phyloP scores from a whole-genome alignment of 78 protist species.

The Acrasis kona region DNA sequence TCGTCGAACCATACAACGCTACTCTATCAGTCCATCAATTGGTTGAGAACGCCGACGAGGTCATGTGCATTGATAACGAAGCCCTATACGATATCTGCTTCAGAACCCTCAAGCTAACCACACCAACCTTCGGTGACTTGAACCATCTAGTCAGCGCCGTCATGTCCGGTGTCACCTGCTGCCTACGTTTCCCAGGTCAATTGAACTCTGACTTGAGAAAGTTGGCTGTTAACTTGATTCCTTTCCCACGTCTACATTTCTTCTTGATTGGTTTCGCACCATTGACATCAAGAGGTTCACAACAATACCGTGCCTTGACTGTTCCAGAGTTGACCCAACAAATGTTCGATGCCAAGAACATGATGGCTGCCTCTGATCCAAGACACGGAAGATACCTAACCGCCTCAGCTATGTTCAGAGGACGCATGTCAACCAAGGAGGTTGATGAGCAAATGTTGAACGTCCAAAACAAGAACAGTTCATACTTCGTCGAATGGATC shows the following conservation, averaged over 20 bases:
- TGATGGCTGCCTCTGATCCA: slow-evolving; percentile 72
- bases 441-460: slow-evolving; percentile 68
- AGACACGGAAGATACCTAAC: slow-evolving; percentile 74
- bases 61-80: slow-evolving; percentile 38
- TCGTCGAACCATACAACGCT: slow-evolving; percentile 77
- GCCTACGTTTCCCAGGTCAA: slow-evolving; percentile 95
- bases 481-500: slow-evolving; percentile 77
- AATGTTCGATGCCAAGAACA: slow-evolving; percentile 73
- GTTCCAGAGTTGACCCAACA: slow-evolving; percentile 73
- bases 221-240: slow-evolving; percentile 66
- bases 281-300: slow-evolving; percentile 48
- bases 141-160: slow-evolving; percentile 91
- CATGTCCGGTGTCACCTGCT: slow-evolving; percentile 93
- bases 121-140: slow-evolving; percentile 92
- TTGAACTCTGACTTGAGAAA: slow-evolving; percentile 70
- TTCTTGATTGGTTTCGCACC: slow-evolving; percentile 69
- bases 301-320: slow-evolving; percentile 52
- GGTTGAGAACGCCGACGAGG: slow-evolving; percentile 28
- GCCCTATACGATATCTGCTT: slow-evolving; percentile 37
- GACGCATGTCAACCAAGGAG: slow-evolving; percentile 70
- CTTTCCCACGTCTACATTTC: slow-evolving; percentile 77
- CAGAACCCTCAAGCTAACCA: slow-evolving; percentile 50
- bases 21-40: slow-evolving; percentile 37
- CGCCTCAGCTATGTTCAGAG: slow-evolving; percentile 72
- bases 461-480: slow-evolving; percentile 64